Evolutionary conservation across 768 basidiomycete species (phyloP).

Genomic region (Bullera alba): DNA sequence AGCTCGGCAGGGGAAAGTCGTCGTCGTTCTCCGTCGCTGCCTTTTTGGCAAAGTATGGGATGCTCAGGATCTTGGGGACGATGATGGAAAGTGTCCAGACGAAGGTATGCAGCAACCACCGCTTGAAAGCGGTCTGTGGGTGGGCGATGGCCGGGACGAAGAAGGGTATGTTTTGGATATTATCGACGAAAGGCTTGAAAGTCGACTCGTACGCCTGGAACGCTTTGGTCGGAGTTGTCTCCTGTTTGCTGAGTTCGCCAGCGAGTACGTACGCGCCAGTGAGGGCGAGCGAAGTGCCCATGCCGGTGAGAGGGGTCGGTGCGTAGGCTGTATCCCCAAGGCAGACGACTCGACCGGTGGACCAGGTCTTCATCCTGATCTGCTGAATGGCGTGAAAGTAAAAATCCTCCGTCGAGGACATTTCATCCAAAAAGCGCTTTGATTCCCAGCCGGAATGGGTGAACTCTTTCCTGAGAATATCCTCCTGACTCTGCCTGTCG

Average conservation of each 20-base stretch:
- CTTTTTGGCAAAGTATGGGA: no score
- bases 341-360: slow-evolving; percentile 15
- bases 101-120: neutral
- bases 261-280: slow-evolving; percentile 31
- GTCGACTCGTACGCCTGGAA: slow-evolving; percentile 15
- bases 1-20: no score
- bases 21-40: no score
- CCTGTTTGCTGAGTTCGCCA: slow-evolving; percentile 23
- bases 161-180: slow-evolving; percentile 2
- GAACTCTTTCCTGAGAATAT: slow-evolving; percentile 7
- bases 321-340: slow-evolving; percentile 33
- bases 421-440: slow-evolving; percentile 14
- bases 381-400: slow-evolving; percentile 20
- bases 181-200: slow-evolving; percentile 8
- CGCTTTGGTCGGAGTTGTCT: neutral
- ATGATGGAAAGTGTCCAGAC: no score
- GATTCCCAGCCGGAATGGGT: slow-evolving; percentile 19
- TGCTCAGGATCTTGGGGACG: no score
- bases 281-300: slow-evolving; percentile 28
- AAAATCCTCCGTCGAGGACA: slow-evolving; percentile 22
- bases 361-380: slow-evolving; percentile 14
- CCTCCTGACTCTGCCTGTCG: slow-evolving; percentile 3
- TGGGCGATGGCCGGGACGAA: neutral
- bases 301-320: slow-evolving; percentile 30
- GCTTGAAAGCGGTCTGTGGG: neutral